Conservation (phyloP, 2,329 filamentous ascomycete genomes). For the Claviceps sp. region DNA sequence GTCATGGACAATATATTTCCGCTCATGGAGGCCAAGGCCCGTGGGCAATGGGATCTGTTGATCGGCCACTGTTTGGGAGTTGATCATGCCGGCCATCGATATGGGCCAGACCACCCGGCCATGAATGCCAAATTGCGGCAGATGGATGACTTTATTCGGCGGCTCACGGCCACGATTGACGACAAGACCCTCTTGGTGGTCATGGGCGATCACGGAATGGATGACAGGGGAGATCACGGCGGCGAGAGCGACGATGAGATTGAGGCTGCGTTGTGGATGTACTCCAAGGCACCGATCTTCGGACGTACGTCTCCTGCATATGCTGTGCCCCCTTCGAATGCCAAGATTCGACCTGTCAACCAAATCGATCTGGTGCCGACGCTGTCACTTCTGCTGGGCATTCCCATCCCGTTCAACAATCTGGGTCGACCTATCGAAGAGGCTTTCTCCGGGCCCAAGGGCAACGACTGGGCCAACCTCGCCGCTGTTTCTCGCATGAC, state of each 20-base stretch:
- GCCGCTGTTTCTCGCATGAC: slow-evolving; percentile 64
- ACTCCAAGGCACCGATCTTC: slow-evolving; percentile 77
- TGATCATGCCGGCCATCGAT: slow-evolving; percentile 92
- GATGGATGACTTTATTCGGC: slow-evolving; percentile 71
- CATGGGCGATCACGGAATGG: slow-evolving; percentile 99
- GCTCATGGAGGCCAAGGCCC: slow-evolving; percentile 52
- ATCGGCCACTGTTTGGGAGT: slow-evolving; percentile 91
- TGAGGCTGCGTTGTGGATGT: slow-evolving; percentile 95
- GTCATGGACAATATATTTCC: slow-evolving; percentile 86
- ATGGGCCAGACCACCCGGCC: slow-evolving; percentile 81
- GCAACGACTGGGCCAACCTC: slow-evolving; percentile 62
- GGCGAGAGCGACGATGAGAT: slow-evolving; percentile 95
- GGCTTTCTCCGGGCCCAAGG: slow-evolving; percentile 63
- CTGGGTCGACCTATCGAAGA: slow-evolving; percentile 88
- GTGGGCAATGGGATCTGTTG: slow-evolving; percentile 77
- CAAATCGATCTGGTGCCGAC: slow-evolving; percentile 97
- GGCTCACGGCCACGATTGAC: slow-evolving; percentile 60
- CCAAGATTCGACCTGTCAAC: slow-evolving; percentile 60
- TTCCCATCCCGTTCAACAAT: slow-evolving; percentile 94
- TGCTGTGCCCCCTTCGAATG: slow-evolving; percentile 47
- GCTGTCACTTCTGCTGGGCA: slow-evolving; percentile 69
- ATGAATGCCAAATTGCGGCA: slow-evolving; percentile 85
- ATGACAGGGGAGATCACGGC: slow-evolving; percentile 92
- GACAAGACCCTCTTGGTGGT: slow-evolving; percentile 81
- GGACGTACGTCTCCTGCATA: slow-evolving; percentile 56